Conservation (phyloP, 352 stramenopile genomes). For the Globisporangium lucens region DNA sequence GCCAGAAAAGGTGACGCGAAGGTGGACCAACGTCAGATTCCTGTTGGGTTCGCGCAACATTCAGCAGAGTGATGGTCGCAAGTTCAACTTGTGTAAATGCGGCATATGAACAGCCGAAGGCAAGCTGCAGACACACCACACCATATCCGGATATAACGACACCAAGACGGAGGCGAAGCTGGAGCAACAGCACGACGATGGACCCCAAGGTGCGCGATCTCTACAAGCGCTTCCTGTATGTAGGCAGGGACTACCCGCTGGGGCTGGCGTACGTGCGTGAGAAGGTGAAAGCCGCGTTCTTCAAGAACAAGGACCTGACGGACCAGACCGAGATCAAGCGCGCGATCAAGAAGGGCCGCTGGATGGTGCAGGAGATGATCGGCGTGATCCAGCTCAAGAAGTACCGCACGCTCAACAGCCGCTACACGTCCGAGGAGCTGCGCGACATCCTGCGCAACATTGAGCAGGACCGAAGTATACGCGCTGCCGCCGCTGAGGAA, state of each 20-base stretch:
- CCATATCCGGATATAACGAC: neutral
- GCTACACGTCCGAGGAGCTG: slow-evolving; percentile 87
- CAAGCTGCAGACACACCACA: neutral
- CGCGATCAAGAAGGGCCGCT: slow-evolving; percentile 92
- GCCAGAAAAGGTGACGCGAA: slow-evolving; percentile 9
- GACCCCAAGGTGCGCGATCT: slow-evolving; percentile 93
- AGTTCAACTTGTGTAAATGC: slow-evolving; percentile 11
- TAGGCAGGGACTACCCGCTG: slow-evolving; percentile 94
- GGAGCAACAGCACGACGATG: slow-evolving; percentile 41
- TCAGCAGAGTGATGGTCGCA: slow-evolving; percentile 9
- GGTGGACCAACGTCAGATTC: slow-evolving; percentile 6
- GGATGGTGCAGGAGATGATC: slow-evolving; percentile 95
- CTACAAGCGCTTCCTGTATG: slow-evolving; percentile 93
- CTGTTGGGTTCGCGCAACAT: slow-evolving; percentile 2
- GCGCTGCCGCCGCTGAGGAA: neutral
- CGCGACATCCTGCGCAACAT: slow-evolving; percentile 30
- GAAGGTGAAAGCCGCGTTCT: slow-evolving; percentile 91
- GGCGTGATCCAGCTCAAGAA: slow-evolving; percentile 98
- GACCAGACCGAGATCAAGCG: slow-evolving; percentile 52
- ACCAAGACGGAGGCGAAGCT: neutral
- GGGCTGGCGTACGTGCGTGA: slow-evolving; percentile 90
- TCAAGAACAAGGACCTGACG: slow-evolving; percentile 74
- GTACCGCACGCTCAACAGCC: slow-evolving; percentile 92
- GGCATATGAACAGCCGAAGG: slow-evolving; percentile 10
- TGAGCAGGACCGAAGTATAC: slow-evolving; percentile 22